phyloP scores from a whole-genome alignment of 148 eudicot genomes.

The Rhododendron griersonianum region DNA sequence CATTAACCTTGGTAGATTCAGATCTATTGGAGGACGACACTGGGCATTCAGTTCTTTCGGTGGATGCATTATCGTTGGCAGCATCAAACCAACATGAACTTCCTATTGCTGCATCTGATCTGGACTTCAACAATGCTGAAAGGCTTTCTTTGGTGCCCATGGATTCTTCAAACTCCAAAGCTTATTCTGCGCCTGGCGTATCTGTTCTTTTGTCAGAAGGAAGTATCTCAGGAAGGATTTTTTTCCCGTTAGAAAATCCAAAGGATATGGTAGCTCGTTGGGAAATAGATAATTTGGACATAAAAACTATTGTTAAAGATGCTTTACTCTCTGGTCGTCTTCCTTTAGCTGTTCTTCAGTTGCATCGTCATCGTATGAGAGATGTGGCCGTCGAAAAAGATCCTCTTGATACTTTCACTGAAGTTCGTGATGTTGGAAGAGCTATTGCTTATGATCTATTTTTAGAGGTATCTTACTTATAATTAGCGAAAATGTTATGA shows the following conservation, averaged over 20 bases:
- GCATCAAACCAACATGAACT: constrained; percentile 34
- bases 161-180: constrained; percentile 30
- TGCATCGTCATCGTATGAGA: constrained; percentile 71
- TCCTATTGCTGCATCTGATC: constrained; percentile 22
- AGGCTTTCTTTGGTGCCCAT: constrained; percentile 56
- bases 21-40: constrained; percentile 33
- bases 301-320: constrained; percentile 75
- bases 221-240: constrained; percentile 27
- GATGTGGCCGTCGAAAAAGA: constrained; percentile 42
- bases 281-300: constrained; percentile 74
- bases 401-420: constrained; percentile 69
- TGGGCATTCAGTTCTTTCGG: constrained; percentile 24
- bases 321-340: constrained; percentile 91
- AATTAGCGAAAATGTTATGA: constrained; percentile 8
- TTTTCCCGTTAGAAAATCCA: constrained; percentile 61
- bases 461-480: constrained; percentile 52
- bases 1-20: constrained; percentile 27
- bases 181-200: constrained; percentile 31
- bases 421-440: constrained; percentile 88
- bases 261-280: constrained; percentile 96
- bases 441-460: constrained; percentile 88
- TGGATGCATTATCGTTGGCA: constrained; percentile 30
- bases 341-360: constrained; percentile 90
- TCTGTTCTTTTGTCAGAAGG: constrained; percentile 38
- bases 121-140: constrained; percentile 31